Base-by-base conservation (phyloP, 176 grass and related monocot species). In the barley (Hordeum vulgare) region DNA sequence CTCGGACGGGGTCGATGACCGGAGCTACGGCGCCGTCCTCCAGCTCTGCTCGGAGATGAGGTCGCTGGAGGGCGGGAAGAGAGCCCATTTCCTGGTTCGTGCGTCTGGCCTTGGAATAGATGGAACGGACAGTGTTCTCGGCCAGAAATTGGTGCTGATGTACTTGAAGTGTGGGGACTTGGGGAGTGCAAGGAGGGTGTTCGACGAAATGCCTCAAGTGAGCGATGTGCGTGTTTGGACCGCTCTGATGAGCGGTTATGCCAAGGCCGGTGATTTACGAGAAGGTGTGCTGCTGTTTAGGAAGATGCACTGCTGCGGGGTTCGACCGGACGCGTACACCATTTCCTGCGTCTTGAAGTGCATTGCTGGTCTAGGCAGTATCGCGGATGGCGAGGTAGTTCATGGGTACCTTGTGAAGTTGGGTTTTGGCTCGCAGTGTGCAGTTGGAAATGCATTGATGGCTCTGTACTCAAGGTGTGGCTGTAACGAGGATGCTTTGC, bases 361-460 rank as follows among this genome's bases (percentile, higher is more conserved):
- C 73, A 61, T 88, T 34, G 81, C 89, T 7, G 80, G 61, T 94
- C 72, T 85, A 54, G 54, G 84, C 18, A 71, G 79, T 75, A 54
- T 87, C 25, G 3, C 1, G 14, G 86, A 90, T 57, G 95, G 92
- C 7, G 86, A 90, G 84, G 29, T 71, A 15, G 21, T 81, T 88
- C 95, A 98, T 82, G 95, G 84, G 2, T 88, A 82, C 73, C 65
- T 87, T 61, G 86, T 77, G 79, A 98, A 94, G 33, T 80, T 98
- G 61, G 92, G 85, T 66, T 47, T 91, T 13, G 92, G 40, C 8
- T 64, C 61, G 9, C 83, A 87, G 3, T 88, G 66, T 73, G 82
- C 90, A 2, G 95, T 98, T 71, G 84, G 82, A 20, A 98, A 98
- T 57, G 92, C 92, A 44, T 85, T 98, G 20, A 80, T 98, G 41